Evolutionary conservation across 352 stramenopile species (phyloP), one percentile per base, ranked within the genome.

Genomic region (Phytophthora fragariae): DNA sequence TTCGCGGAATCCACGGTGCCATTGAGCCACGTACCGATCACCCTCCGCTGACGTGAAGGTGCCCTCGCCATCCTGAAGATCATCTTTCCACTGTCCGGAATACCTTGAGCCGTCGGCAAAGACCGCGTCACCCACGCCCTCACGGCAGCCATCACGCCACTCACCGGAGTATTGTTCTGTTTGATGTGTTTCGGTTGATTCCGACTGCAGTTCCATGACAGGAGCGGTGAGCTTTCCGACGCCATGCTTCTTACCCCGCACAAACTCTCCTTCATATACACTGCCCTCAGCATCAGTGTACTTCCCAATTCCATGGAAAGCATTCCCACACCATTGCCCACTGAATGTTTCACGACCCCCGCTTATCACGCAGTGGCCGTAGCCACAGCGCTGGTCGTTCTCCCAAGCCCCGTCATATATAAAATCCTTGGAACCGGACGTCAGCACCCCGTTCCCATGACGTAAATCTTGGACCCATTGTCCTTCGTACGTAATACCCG

Each of bases 231-330:
- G 7, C 62, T 89, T 87, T 53, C 89, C 89, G 37, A 90, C 77
- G 31, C 91, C 91, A 21, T 97, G 81, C 65, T 94, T 95, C 64
- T 91, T 84, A 37, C 91, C 91, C 14, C 61, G 60, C 0, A 72
- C 75, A 68, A 94, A 96, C 77, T 97, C 91, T 37, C 91, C 91
- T 37, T 95, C 87, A 65, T 95, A 97, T 41, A 94, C 81, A 33
- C 82, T 83, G 2, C 91, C 91, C 55, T 94, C 87, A 0, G 89
- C 88, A 59, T 96, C 89, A 15, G 92, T 92, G 68, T 93, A 93
- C 41, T 86, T 92, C 19, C 91, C 91, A 5, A 62, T 73, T 8
- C 91, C 91, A 52, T 97, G 83, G 46, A 96, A 97, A 39, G 89
- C 78, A 58, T 94, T 94, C 9, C 65, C 64, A 7, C 70, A 65